phyloP scores from a whole-genome alignment of 2,329 filamentous ascomycete genomes.

The Harringtonia aguacate region DNA sequence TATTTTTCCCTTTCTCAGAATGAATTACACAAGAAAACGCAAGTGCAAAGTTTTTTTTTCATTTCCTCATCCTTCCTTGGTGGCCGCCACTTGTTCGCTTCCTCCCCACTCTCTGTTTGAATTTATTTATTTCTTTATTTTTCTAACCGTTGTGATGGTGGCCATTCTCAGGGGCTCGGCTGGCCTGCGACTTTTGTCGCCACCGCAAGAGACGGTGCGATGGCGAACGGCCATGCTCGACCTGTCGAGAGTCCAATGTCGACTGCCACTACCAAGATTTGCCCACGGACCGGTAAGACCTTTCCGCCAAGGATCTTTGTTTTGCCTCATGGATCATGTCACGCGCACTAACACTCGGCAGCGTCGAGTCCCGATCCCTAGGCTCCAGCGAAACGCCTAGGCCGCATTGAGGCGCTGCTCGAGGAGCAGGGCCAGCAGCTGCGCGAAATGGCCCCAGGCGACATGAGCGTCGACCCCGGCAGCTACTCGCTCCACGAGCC shows the following conservation, averaged over 20 bases:
- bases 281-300: conserved; percentile 17
- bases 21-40: too few relatives aligned
- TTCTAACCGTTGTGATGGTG: too few relatives aligned
- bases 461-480: neutral
- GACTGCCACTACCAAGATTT: conserved; percentile 29
- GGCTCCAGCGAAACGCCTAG: conserved; percentile 21
- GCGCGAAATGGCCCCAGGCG: conserved; percentile 7
- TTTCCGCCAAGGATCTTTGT: too few relatives aligned
- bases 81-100: too few relatives aligned
- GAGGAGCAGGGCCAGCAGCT: conserved; percentile 15
- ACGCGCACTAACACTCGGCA: too few relatives aligned
- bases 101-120: too few relatives aligned
- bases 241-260: conserved; percentile 25
- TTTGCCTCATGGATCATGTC: neutral
- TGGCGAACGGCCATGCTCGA: conserved; percentile 26
- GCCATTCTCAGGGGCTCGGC: conserved; percentile 26
- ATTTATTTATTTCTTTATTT: too few relatives aligned
- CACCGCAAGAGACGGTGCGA: conserved; percentile 27
- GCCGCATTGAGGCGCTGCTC: conserved; percentile 23
- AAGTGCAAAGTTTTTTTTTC: too few relatives aligned
- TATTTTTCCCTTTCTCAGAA: too few relatives aligned
- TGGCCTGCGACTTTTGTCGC: conserved; percentile 30
- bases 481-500: neutral
- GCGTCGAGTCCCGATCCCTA: conserved; percentile 3
- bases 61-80: too few relatives aligned